Base-by-base conservation (phyloP, 345 rosid species). In the Eucalyptus marginata region DNA sequence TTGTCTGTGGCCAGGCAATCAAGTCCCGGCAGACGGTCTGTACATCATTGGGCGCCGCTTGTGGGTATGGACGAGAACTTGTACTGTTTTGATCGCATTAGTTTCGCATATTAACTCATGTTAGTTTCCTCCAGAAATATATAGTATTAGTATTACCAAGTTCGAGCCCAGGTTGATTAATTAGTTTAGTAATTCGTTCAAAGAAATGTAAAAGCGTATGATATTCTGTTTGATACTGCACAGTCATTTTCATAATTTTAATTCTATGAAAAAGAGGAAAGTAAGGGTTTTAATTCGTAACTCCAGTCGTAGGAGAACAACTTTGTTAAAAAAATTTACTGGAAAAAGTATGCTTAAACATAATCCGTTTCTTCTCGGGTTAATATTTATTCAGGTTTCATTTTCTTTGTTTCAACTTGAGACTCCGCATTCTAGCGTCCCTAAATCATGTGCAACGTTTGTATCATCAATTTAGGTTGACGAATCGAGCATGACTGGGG, bases 21-120 rank as follows among this genome's bases (percentile, higher is more conserved):
- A 93, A 89, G 90, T 96, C 11, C 97, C 96, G 1, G 96, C 96
- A 1, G 97, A 96, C 88, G 97, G 97, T 25, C 88, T 96, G 88
- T 92, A 94, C 68, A 47, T 93, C 5, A 90, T 90, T 6, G 95
- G 93, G 9, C 92, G 89, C 79, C 92, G 93, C 1, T 83, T 94
- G 86, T 92, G 89, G 86, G 68, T 62, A 62, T 27, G 68, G 68
- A 13, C 68, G 17, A 29, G 16, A 62, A 62, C 14, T 62, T 56
- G 15, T 27, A 29, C 68, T 27, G 17, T 29, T 62, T 62, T 7
- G 4, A 62, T 27, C 15, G 33, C 68, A 12, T 62, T 62, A 62
- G 68, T 62, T 62, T 27, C 8, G 2, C 68, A 2, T 62, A 62
- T 27, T 62, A 62, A 62, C 68, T 12, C 17, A 62, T 62, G 68